Percentiles rank a stretch among this genome's conserved stretches.
phyloP scores from a whole-genome alignment of 23 red algal genomes.

The Gracilariopsis chorda region DNA sequence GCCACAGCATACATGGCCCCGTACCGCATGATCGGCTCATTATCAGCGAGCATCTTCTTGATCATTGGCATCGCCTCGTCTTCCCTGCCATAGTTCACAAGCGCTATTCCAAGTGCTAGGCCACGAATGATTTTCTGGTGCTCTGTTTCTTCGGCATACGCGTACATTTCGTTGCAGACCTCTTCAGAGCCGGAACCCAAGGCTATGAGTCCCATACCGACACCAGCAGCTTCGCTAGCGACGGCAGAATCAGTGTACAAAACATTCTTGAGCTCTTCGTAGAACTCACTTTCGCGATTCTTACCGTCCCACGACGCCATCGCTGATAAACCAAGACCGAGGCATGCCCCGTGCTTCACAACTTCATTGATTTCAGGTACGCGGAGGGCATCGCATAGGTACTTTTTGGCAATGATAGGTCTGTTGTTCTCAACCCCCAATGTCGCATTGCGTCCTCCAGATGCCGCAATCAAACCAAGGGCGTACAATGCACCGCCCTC shows the following conservation, averaged over 20 bases:
- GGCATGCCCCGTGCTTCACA: conserved; percentile 97
- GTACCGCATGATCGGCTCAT: conserved; percentile 85
- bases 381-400: conserved; percentile 83
- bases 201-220: conserved; percentile 87
- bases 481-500: conserved; percentile 96
- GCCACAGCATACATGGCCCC: conserved; percentile 88
- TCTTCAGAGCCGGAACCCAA: conserved; percentile 78
- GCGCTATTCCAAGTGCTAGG: conserved; percentile 83
- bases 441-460: conserved; percentile 61
- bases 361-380: conserved; percentile 81
- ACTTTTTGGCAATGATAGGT: conserved; percentile 48
- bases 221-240: conserved; percentile 91
- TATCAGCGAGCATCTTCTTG: conserved; percentile 66
- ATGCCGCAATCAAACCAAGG: conserved; percentile 93
- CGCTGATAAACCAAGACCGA: conserved; percentile 84
- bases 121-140: conserved; percentile 97
- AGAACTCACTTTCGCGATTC: conserved; percentile 76
- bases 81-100: conserved; percentile 83
- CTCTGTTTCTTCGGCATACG: conserved; percentile 88
- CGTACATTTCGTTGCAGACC: conserved; percentile 87
- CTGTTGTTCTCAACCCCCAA: background rate
- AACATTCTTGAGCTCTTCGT: conserved; percentile 88
- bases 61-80: conserved; percentile 90
- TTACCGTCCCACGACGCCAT: conserved; percentile 83
- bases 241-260: conserved; percentile 91